Evolutionary conservation across 768 basidiomycete genomes (phyloP), one percentile per base, ranked within the genome.

Genomic region (Podaxis sp.): DNA sequence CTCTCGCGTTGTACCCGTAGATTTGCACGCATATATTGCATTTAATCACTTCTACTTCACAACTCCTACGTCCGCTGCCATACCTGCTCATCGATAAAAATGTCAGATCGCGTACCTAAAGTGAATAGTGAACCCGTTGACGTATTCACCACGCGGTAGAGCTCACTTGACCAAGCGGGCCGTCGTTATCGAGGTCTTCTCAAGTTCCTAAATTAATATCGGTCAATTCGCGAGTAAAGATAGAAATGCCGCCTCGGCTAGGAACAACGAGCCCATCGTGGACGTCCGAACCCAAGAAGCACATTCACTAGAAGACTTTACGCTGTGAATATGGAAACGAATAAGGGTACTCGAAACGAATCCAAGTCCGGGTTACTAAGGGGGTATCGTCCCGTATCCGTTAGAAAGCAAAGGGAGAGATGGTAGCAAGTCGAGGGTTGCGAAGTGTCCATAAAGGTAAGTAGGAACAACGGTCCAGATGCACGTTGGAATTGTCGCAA

Each of bases 141-240:
- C 33, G 8, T 33, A 7, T 33, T 9, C 33, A 8, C 33, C 33
- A 33, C 8, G 7, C 33, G 33, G 2, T 33, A 9, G 8, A 33
- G 33, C 33, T 33, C 33, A 33, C 33, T 33, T 33, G 33, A 33
- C 33, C 33, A 33, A 8, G 8, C 33, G 33, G 33, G 9, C 33
- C 33, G 33, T 12, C 17, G 0, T 54, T 27, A 33, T 33, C 0
- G 27, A 29, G 17, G 4, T 36, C 22, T 12, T 53, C 47, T 24
- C 41, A 53, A 53, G 24, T 36, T 38, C 36, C 29, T 40, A 22
- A 55, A 40, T 24, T 55, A 55, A 55, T 55, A 24, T 55, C 54
- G 54, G 37, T 5, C 54, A 12, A 55, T 55, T 24, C n/a, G 37
- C 11, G 11, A n/a, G 19, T 38, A 55, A 55, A 22, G 24, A 38